These are phyloP conservation scores for Magnolia kwangsiensis DNA, from an alignment of 164 flowering plant genomes.

Conservation along the genomic window DNA sequence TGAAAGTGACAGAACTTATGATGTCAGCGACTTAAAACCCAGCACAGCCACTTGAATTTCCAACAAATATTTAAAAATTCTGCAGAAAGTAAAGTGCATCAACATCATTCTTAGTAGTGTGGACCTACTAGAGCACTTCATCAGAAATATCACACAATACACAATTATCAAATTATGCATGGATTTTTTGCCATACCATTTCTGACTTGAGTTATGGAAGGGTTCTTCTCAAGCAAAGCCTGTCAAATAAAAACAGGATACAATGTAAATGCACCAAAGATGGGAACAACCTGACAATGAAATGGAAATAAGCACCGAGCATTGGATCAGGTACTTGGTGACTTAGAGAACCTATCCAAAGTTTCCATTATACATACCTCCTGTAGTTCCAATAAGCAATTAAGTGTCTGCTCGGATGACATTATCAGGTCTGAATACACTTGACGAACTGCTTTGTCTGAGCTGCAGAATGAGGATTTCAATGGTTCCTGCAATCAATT, in stretches of 20 bases:
- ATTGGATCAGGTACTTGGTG: not conserved
- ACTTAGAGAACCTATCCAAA: not conserved
- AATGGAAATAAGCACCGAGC: not conserved
- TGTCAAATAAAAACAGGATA: constrained; percentile 19
- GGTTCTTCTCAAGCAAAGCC: constrained; percentile 83
- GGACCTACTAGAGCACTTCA: too few species aligned
- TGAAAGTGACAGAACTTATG: too few species aligned
- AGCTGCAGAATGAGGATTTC: constrained; percentile 54
- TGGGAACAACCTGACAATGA: not conserved
- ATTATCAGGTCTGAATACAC: constrained; percentile 66
- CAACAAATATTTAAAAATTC: too few species aligned
- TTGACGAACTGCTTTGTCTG: constrained; percentile 36
- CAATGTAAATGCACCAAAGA: constrained; percentile 3
- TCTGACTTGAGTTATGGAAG: constrained; percentile 45
- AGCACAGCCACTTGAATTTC: too few species aligned
- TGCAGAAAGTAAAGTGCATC: too few species aligned
- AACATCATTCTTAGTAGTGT: too few species aligned
- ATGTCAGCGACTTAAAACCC: too few species aligned
- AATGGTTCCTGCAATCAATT: constrained; percentile 54
- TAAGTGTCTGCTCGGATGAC: constrained; percentile 63
- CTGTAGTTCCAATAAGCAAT: constrained; percentile 66
- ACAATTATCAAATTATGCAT: not conserved
- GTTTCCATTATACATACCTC: constrained; percentile 41
- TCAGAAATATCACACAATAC: too few species aligned
- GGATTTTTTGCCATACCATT: constrained; percentile 43